Conservation (phyloP, 164 flowering plant species). For the Magnolia sinica region DNA sequence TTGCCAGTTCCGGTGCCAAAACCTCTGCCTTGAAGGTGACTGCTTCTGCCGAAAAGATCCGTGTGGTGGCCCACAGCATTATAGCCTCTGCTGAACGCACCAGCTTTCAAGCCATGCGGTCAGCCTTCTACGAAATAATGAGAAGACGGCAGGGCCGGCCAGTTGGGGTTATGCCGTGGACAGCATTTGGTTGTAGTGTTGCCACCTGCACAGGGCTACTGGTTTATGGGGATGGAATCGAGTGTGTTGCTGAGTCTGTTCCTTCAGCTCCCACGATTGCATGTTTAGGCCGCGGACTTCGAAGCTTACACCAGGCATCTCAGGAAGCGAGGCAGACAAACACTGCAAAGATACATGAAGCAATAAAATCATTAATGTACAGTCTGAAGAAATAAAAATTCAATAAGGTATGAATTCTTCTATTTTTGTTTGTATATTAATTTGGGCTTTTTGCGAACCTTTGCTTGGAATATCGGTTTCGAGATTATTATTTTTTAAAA, state of each 20-base stretch:
- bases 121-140: conserved; percentile 92
- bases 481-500: background rate
- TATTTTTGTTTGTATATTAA: background rate
- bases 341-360: conserved; percentile 49
- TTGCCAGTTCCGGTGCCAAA: conserved; percentile 54
- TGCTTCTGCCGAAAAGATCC: conserved; percentile 74
- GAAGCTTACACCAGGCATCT: conserved; percentile 63
- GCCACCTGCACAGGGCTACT: conserved; percentile 74
- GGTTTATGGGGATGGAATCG: conserved; percentile 82
- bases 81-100: conserved; percentile 81
- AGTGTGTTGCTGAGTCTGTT: conserved; percentile 76
- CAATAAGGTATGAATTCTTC: conserved; percentile 18
- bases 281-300: conserved; percentile 80
- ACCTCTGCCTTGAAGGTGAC: conserved; percentile 54
- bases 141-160: conserved; percentile 53
- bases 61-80: conserved; percentile 60
- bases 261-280: conserved; percentile 83
- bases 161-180: conserved; percentile 62
- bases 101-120: conserved; percentile 79
- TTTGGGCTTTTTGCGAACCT: background rate
- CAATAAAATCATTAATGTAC: conserved; percentile 61
- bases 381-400: conserved; percentile 43
- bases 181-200: conserved; percentile 80
- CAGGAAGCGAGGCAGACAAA: conserved; percentile 37
- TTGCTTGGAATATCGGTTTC: background rate